Evolutionary conservation across 208 protist species (phyloP).

Genomic region (Wallacemonas rigidus): DNA sequence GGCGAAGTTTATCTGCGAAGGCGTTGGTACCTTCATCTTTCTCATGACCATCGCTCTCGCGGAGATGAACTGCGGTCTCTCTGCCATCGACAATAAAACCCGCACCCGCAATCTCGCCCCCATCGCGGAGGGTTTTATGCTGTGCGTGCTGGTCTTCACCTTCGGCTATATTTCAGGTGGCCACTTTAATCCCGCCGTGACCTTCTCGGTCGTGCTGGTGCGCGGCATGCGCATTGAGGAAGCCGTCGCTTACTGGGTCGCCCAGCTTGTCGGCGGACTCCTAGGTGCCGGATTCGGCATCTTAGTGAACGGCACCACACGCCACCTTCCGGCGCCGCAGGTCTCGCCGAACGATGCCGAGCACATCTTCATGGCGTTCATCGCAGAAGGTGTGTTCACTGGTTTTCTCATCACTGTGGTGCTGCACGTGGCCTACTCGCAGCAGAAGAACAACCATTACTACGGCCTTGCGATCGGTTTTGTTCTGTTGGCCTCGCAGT

Average conservation of each 20-base stretch:
- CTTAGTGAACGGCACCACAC: constrained; percentile 61
- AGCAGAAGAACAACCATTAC: constrained; percentile 73
- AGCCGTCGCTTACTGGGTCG: constrained; percentile 77
- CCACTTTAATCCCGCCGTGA: constrained; percentile 87
- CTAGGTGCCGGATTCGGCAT: constrained; percentile 60
- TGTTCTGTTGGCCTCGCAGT: constrained; percentile 61
- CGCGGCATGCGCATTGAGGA: constrained; percentile 72
- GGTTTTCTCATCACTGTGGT: constrained; percentile 71
- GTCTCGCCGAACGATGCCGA: constrained; percentile 64
- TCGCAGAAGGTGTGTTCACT: constrained; percentile 72
- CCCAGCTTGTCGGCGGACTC: constrained; percentile 76
- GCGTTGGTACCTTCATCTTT: constrained; percentile 78
- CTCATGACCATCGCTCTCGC: constrained; percentile 74
- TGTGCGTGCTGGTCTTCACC: constrained; percentile 78
- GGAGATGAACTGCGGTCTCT: constrained; percentile 73
- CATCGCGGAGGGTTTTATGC: constrained; percentile 79
- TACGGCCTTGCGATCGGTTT: constrained; percentile 85
- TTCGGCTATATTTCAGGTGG: constrained; percentile 86
- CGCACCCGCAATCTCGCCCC: constrained; percentile 81
- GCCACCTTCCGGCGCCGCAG: constrained; percentile 71
- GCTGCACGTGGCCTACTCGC: constrained; percentile 79
- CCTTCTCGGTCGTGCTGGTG: constrained; percentile 65
- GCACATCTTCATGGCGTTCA: constrained; percentile 68
- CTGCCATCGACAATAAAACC: constrained; percentile 55
- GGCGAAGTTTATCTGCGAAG: constrained; percentile 65